Evolutionary conservation across 2,329 filamentous ascomycete genomes (phyloP).

Genomic region (Neofusicoccum parvum): DNA sequence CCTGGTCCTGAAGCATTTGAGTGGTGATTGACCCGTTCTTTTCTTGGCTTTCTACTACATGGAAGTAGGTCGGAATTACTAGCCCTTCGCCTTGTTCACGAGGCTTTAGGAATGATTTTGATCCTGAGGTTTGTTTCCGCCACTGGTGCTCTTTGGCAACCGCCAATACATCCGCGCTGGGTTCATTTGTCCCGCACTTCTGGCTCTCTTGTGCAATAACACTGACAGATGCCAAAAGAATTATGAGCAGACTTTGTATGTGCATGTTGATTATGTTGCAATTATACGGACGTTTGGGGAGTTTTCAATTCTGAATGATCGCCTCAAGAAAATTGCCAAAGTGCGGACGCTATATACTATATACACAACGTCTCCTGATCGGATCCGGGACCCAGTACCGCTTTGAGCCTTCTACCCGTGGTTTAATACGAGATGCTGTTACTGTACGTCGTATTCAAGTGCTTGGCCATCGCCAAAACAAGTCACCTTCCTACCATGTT

Average conservation of each 20-base stretch:
- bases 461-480: not conserved
- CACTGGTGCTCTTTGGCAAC: not conserved
- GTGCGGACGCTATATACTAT: too few relatives aligned
- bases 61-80: conserved; percentile 47
- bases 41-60: conserved; percentile 44
- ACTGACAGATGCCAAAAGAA: not conserved
- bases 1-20: conserved; percentile 43
- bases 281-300: too few relatives aligned
- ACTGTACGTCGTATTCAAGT: not conserved
- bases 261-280: too few relatives aligned
- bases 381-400: not conserved
- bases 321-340: too few relatives aligned
- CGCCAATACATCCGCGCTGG: not conserved
- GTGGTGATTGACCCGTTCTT: conserved; percentile 42
- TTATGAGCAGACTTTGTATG: not conserved
- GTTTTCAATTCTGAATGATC: too few relatives aligned
- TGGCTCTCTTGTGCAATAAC: not conserved
- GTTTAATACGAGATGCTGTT: not conserved
- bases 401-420: not conserved
- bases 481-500: not conserved
- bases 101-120: not conserved
- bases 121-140: not conserved
- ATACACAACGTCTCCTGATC: not conserved
- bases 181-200: not conserved
- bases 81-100: not conserved